Evolutionary conservation across 148 eudicot species (phyloP), one percentile per base, ranked within the genome.

Genomic region (Polygonum maritimum): DNA sequence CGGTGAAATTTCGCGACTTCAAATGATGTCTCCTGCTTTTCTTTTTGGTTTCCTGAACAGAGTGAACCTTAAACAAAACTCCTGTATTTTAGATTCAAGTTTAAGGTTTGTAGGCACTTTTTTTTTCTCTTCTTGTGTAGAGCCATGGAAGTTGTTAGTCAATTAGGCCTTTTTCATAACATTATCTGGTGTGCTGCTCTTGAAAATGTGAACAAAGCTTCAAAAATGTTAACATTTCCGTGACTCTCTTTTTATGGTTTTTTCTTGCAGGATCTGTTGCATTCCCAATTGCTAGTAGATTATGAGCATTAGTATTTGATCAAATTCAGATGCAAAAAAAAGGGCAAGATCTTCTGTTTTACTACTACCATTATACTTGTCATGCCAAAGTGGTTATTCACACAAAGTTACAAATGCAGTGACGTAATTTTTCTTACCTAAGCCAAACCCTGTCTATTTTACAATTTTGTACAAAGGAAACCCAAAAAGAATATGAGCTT

Each of bases 21-120:
- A 67, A 5, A 15, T 67, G 44, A 67, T 67, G 41, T 45, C 21
- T 38, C 71, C 44, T 36, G 41, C 45, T 67, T 67, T 67, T 67
- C n/a, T 67, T 67, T 67, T 67, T 67, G 71, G 71, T 36, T 67
- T 35, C 45, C 44, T 35, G 71, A 36, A 67, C 45, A 35, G 71
- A 67, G 18, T 67, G 71, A 67, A 7, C 71, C 15, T 36, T 14
- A 19, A 67, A 67, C 71, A 36, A 67, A 52, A 54, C 26, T 54
- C 26, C 1, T 67, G 71, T 67, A 67, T 38, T 21, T 38, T 67
- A 67, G 71, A 16, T 67, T 67, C 71, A 36, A 67, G 69, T 31
- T 33, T 15, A 33, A 33, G 39, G 39, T 33, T 33, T 63, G 13
- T 63, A 63, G 63, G 63, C 63, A 63, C 39, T 62, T 62, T 10